Conservation (phyloP, 1,139 yeast species). For the Meyerozyma sp. region DNA sequence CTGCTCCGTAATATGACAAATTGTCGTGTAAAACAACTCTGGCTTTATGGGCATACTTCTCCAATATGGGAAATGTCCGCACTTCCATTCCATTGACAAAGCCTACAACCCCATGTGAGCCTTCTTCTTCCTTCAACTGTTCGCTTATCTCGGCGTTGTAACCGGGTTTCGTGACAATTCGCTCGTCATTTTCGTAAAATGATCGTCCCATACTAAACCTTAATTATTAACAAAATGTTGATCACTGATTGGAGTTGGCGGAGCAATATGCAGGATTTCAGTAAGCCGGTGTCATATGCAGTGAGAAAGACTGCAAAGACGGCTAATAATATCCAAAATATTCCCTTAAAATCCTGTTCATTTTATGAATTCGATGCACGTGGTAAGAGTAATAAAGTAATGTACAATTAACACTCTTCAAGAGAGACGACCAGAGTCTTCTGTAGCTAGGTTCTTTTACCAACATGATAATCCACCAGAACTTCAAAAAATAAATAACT, state of each 20-base stretch:
- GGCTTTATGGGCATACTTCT: constrained; percentile 31
- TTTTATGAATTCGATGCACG: too few relatives aligned
- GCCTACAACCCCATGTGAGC: constrained; percentile 35
- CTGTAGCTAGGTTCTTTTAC: too few relatives aligned
- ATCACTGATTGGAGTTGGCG: background rate
- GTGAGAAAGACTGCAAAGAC: too few relatives aligned
- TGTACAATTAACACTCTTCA: too few relatives aligned
- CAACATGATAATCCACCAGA: too few relatives aligned
- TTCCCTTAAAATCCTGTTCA: too few relatives aligned
- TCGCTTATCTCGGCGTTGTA: constrained; percentile 29
- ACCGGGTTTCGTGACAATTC: constrained; percentile 44
- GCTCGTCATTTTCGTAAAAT: constrained; percentile 51
- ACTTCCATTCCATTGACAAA: constrained; percentile 51
- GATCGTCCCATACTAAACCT: constrained; percentile 25
- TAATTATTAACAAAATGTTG: background rate
- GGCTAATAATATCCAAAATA: too few relatives aligned
- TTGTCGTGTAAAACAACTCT: constrained; percentile 37
- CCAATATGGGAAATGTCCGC: constrained; percentile 43
- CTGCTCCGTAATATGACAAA: constrained; percentile 33
- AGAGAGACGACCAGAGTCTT: too few relatives aligned
- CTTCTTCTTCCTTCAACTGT: constrained; percentile 33
- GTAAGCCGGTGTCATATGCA: too few relatives aligned
- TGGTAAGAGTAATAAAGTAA: too few relatives aligned
- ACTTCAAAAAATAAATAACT: too few relatives aligned
- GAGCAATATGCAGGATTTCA: too few relatives aligned